Base-by-base conservation (phyloP, 2,329 filamentous ascomycete species). In the Ceratocystis alfenasii region DNA sequence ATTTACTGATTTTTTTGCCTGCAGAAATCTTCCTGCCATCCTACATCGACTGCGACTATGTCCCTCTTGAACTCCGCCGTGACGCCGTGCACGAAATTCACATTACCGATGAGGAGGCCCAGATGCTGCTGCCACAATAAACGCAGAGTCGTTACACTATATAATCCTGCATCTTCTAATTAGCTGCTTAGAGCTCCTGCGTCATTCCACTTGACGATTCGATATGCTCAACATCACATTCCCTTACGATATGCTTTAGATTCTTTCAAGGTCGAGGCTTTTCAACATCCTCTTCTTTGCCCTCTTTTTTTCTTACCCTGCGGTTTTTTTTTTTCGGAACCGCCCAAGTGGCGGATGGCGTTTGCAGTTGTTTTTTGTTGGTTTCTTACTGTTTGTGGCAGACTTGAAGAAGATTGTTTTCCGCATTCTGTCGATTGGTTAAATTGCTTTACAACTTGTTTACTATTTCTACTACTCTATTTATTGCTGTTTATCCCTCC, bases 21-120 rank as follows among this genome's bases (percentile, higher is more conserved):
- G 7, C 69, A 87, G 88, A 92, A 73, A 89, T 92, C 74, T 92
- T 92, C 76, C 81, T 92, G 1, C 88, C 88, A 1, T 89, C 87
- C 6, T 90, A 90, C 73, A 78, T 87, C 71, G 87, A 89, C 75
- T 85, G 83, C 77, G 86, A 90, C 70, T 88, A 88, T 73, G 81
- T 85, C 46, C 87, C 88, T 53, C 81, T 92, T 72, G 87, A 91
- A 74, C 85, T 87, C 74, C 84, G 84, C 70, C 86, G 86, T 72
- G 88, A 92, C 70, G 87, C 88, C 1, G 87, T 93, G 62, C 80
- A 89, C 75, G 89, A 93, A 73, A 91, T 93, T 70, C 78, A 83
- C 66, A 78, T 93, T 66, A 90, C 82, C 70, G 88, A 93, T 69
- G 88, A 92, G 74, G 89, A 93, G 76, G 80, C 84, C 66, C 83